These are phyloP conservation scores for Suhomyces canberraensis DNA, from an alignment of 805 yeast genomes.

Conservation along the genomic window DNA sequence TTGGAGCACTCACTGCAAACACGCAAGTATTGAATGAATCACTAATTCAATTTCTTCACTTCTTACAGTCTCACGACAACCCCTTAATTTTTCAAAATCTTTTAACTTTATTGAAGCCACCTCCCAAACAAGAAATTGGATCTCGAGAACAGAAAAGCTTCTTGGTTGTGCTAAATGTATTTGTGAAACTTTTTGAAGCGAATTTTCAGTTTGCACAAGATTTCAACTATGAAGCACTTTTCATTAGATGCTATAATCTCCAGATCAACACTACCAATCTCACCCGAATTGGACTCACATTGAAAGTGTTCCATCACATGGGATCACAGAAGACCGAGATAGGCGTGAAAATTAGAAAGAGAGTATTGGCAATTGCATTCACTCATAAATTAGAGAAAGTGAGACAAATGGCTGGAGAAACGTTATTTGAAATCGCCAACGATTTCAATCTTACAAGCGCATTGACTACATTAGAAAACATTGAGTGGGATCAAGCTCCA, in stretches of 20 bases:
- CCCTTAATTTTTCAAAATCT: constrained; percentile 11
- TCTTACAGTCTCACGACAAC: constrained; percentile 19
- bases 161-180: constrained; percentile 22
- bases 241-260: constrained; percentile 50
- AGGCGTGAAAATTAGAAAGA: constrained; percentile 11
- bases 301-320: constrained; percentile 45
- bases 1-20: constrained; percentile 55
- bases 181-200: constrained; percentile 41
- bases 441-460: constrained; percentile 15
- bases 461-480: constrained; percentile 6
- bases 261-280: constrained; percentile 48
- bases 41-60: constrained; percentile 29
- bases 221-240: constrained; percentile 34
- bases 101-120: constrained; percentile 18
- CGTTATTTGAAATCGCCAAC: constrained; percentile 34
- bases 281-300: constrained; percentile 34
- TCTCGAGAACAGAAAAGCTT: constrained; percentile 21
- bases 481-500: constrained; percentile 15
- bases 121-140: constrained; percentile 4
- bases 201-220: constrained; percentile 27
- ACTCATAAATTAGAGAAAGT: constrained; percentile 30
- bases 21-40: constrained; percentile 43
- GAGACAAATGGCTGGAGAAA: constrained; percentile 40
- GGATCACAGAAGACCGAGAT: constrained; percentile 9
- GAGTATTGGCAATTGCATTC: constrained; percentile 26